Conservation (phyloP, 345 rosid genomes). For the Excoecaria agallocha region DNA sequence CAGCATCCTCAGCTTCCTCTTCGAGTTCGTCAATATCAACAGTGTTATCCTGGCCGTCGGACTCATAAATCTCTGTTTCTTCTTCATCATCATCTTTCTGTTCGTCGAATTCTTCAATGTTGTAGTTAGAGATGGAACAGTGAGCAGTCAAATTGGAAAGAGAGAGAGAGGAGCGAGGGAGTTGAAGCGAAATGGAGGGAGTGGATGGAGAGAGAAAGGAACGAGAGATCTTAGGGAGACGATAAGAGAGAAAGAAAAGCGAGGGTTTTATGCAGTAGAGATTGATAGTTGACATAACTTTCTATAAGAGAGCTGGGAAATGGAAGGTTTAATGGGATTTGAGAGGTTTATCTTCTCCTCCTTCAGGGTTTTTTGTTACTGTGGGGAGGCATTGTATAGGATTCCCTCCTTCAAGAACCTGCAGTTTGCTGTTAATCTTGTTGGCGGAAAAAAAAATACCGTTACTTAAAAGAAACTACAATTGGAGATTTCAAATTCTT, state of each 20-base stretch:
- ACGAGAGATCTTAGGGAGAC: slow-evolving; percentile 5
- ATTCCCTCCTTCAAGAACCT: not conserved
- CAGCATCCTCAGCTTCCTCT: slow-evolving; percentile 67
- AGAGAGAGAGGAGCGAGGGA: slow-evolving; percentile 21
- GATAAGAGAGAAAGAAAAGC: not conserved
- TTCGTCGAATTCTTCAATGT: slow-evolving; percentile 21
- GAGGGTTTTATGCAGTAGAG: slow-evolving; percentile 10
- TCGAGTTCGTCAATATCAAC: slow-evolving; percentile 64
- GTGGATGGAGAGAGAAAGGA: slow-evolving; percentile 15
- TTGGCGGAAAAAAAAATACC: too few relatives aligned
- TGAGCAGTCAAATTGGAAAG: slow-evolving; percentile 22
- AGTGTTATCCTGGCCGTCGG: slow-evolving; percentile 23
- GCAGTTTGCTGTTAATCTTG: too few relatives aligned
- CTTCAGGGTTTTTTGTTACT: not conserved
- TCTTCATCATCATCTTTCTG: slow-evolving; percentile 11
- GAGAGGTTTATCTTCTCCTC: slow-evolving; percentile 19
- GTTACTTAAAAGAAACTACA: too few relatives aligned
- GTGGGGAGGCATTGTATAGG: not conserved
- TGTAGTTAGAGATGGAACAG: slow-evolving; percentile 21
- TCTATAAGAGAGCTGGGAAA: not conserved
- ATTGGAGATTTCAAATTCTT: too few relatives aligned
- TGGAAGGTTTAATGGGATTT: not conserved
- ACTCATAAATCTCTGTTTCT: slow-evolving; percentile 14
- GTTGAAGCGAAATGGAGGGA: slow-evolving; percentile 17
- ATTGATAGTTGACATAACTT: slow-evolving; percentile 5